phyloP scores from a whole-genome alignment of 495 filamentous ascomycete species.

The Geoglossum glabrum region DNA sequence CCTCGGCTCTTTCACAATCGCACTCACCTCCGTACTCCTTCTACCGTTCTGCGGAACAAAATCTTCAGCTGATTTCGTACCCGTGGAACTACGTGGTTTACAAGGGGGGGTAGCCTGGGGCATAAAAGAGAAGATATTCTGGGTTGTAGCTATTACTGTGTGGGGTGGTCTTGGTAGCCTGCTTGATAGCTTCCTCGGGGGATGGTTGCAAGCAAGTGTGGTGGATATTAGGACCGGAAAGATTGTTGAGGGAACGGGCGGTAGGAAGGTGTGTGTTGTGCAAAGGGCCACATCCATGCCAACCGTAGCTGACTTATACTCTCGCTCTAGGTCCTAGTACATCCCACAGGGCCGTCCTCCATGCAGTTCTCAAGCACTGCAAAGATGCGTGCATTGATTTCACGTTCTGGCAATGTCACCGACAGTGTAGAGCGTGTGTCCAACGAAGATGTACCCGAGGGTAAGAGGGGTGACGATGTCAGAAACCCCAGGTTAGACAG shows the following conservation, averaged over 20 bases:
- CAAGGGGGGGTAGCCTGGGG: constrained; percentile 24
- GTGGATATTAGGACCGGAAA: constrained; percentile 65
- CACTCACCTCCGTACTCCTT: constrained; percentile 38
- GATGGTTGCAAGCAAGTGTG: constrained; percentile 68
- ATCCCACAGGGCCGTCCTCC: constrained; percentile 4
- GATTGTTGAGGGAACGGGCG: constrained; percentile 75
- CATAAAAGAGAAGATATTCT: constrained; percentile 27
- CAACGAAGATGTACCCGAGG: no score
- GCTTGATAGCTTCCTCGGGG: constrained; percentile 72
- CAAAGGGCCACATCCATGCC: not conserved
- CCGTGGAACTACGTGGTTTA: constrained; percentile 6
- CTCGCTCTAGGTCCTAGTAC: constrained; percentile 5
- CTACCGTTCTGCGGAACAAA: constrained; percentile 41
- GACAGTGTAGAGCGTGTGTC: not conserved
- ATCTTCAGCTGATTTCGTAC: not conserved
- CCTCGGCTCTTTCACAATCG: constrained; percentile 53
- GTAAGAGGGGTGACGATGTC: no score
- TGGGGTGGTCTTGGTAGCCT: constrained; percentile 65
- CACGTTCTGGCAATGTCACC: not conserved
- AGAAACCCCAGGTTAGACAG: no score
- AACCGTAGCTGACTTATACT: not conserved
- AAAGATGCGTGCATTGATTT: constrained; percentile 1
- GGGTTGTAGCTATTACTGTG: constrained; percentile 38
- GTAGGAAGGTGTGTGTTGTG: constrained; percentile 37
- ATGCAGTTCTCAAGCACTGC: constrained; percentile 9